Base-by-base conservation (phyloP, 768 basidiomycete species). In the Sporobolomyces pararoseus region DNA sequence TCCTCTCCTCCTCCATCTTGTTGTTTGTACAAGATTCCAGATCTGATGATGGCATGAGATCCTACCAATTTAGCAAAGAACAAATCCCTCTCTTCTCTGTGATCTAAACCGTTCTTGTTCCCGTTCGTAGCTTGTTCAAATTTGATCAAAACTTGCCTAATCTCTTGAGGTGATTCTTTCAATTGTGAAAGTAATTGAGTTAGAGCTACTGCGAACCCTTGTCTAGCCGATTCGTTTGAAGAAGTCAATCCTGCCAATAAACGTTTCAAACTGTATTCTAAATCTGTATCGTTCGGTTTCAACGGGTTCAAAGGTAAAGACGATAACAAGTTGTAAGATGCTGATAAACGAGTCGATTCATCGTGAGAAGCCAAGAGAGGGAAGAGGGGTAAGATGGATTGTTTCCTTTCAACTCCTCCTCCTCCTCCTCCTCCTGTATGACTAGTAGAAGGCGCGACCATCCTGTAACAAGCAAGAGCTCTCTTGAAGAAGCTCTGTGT, bases 201-300 rank as follows among this genome's bases (percentile, higher is more conserved):
- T 74, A 99, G 82, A 37, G 93, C 92, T 51, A 99, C 95, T 13
- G 93, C 91, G 78, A 97, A 99, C 23, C 95, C 95, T 44, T 97
- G 82, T 73, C 95, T 82, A 79, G 92, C 95, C 79, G 90, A 91
- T 78, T 99, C 94, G 75, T 93, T 83, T 2, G 92, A 89, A 79
- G 91, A 94, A 0, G 89, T 91, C 35, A 99, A 83, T 17, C 95
- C 95, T 49, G 92, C 84, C 23, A 95, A 82, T 42, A 99, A 84
- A 21, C 95, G 80, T 59, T 90, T 85, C 76, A 98, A 86, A 7
- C 94, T 90, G 78, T 99, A 99, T 9, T 89, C 85, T 2, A 96
- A 90, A 82, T 99, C 95, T 71, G 71, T 23, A 25, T 72, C 68
- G 32, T 62, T 10, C 16, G 39, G 3, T 21, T 39, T 25, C 10